phyloP scores from a whole-genome alignment of 306 rosid genomes.

The Acacia crassicarpa region DNA sequence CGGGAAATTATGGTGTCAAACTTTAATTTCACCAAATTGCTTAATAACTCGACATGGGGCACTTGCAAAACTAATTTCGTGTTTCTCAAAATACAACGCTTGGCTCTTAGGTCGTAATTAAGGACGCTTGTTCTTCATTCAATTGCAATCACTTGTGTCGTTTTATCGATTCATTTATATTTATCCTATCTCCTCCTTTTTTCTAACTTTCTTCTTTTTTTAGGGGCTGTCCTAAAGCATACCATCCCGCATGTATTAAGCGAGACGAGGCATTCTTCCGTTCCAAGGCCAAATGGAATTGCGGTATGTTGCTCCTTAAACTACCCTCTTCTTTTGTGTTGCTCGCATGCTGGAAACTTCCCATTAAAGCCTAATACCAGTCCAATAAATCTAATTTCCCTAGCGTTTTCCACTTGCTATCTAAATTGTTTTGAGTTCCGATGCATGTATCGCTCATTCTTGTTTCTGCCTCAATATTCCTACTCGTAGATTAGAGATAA shows the following conservation, averaged over 20 bases:
- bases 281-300: slow-evolving; percentile 96
- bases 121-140: slow-evolving; percentile 15
- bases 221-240: slow-evolving; percentile 98
- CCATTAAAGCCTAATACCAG: not conserved
- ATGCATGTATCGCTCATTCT: slow-evolving; percentile 22
- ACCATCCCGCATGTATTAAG: slow-evolving; percentile 91
- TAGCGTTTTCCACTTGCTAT: not conserved
- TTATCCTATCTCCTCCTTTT: not conserved
- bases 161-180: slow-evolving; percentile 13
- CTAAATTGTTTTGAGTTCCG: not conserved
- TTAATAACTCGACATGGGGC: slow-evolving; percentile 1
- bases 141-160: slow-evolving; percentile 8
- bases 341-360: not conserved
- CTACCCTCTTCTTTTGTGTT: not conserved
- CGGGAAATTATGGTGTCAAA: slow-evolving; percentile 10
- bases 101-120: slow-evolving; percentile 26
- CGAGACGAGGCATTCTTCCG: slow-evolving; percentile 88
- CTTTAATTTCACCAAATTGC: not conserved
- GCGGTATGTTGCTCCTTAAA: slow-evolving; percentile 60
- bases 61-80: slow-evolving; percentile 6
- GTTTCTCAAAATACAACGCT: slow-evolving; percentile 11
- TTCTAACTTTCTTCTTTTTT: not conserved
- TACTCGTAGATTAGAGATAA: slow-evolving; percentile 8
- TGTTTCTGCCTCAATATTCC: slow-evolving; percentile 9
- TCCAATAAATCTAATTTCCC: slow-evolving; percentile 8